Percentiles rank a stretch among this genome's conserved stretches.
These are phyloP conservation scores for Biscutella laevigata DNA, from an alignment of 441 rosid genomes.

Conservation along the genomic window DNA sequence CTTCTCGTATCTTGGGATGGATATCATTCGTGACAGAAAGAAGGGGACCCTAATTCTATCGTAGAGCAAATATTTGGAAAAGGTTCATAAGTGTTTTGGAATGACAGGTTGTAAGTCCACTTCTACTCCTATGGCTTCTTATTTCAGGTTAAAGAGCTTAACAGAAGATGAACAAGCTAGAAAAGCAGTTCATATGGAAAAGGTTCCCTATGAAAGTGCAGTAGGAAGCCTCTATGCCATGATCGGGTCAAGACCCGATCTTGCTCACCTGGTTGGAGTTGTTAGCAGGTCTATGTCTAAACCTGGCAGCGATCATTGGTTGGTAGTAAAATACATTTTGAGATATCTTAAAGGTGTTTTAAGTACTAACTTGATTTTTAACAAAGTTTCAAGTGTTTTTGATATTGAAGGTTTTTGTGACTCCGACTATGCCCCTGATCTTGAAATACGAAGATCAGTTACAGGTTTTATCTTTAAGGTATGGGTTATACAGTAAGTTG, in stretches of 20 bases:
- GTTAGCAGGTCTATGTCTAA: background rate
- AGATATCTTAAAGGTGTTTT: background rate
- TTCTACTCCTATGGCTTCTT: background rate
- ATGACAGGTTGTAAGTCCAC: background rate
- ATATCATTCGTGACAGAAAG: background rate
- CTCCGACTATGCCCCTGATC: background rate
- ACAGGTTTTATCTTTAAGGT: background rate
- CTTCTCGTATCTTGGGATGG: background rate
- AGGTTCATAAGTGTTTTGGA: background rate
- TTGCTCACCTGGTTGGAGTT: background rate
- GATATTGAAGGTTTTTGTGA: background rate
- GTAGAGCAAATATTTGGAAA: background rate
- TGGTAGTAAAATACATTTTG: background rate
- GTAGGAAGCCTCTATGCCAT: background rate
- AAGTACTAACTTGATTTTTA: background rate
- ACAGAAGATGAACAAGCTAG: background rate
- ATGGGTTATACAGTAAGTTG: background rate
- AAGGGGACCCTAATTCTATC: background rate
- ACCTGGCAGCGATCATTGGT: background rate
- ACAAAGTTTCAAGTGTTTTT: background rate
- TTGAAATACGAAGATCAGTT: background rate
- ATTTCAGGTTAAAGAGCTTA: background rate
- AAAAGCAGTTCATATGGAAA: background rate
- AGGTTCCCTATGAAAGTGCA: background rate
- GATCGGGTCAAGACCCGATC: background rate